These are phyloP conservation scores for Oryza longistaminata DNA, from an alignment of 176 grass and related monocot species.

Conservation along the genomic window DNA sequence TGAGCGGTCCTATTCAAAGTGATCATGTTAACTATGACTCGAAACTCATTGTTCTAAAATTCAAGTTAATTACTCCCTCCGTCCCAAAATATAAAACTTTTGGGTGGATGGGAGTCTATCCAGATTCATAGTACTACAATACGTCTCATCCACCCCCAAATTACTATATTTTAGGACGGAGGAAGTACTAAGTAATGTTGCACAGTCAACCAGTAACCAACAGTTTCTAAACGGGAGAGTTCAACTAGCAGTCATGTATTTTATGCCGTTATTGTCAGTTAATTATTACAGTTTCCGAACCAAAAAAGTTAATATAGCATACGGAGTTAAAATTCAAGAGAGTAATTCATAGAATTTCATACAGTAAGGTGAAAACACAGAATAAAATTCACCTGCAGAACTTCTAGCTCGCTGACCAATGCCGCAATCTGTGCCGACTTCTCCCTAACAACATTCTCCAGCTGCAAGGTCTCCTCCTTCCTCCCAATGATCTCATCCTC, in stretches of 20 bases:
- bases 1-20: neutral
- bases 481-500: constrained; percentile 57
- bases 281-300: neutral
- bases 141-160: too few species aligned
- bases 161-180: too few species aligned
- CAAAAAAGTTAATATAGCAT: neutral
- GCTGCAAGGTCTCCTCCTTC: constrained; percentile 45
- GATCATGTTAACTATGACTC: neutral
- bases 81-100: too few species aligned
- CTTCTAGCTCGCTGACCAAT: constrained; percentile 43
- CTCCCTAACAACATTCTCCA: constrained; percentile 44
- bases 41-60: too few species aligned
- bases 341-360: neutral
- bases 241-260: neutral
- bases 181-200: neutral
- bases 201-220: neutral
- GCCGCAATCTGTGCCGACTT: constrained; percentile 48
- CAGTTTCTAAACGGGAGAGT: neutral
- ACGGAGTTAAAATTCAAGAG: neutral
- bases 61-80: too few species aligned
- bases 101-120: too few species aligned
- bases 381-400: constrained; percentile 40
- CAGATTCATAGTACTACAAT: too few species aligned
- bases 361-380: neutral
- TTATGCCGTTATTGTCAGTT: neutral